A percentile compares a stretch with the other conserved stretches of the same genome.
Evolutionary conservation across 2,329 filamentous ascomycete genomes (phyloP).

Genomic region (Pseudogymnoascus sp.): DNA sequence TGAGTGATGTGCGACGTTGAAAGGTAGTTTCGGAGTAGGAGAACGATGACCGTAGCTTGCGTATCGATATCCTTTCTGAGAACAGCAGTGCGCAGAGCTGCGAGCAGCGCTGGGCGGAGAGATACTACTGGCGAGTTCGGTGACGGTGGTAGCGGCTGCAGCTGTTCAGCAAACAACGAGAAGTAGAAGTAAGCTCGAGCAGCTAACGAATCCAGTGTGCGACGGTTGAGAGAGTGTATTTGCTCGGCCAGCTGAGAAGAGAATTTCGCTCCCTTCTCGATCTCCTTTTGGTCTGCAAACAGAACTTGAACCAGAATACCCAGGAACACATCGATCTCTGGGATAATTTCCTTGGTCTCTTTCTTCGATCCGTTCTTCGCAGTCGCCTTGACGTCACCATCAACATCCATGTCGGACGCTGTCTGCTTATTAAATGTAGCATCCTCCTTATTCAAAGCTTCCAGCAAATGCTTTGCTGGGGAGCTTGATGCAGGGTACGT

Average conservation of each 20-base stretch:
- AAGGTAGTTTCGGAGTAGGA: conserved; percentile 92
- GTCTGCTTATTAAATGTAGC: conserved; percentile 51
- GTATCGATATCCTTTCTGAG: conserved; percentile 94
- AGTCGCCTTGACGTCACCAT: conserved; percentile 47
- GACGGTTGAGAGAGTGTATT: conserved; percentile 81
- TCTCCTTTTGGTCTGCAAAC: conserved; percentile 77
- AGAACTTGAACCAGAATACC: conserved; percentile 81
- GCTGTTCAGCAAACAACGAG: conserved; percentile 87
- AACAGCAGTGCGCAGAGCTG: conserved; percentile 87
- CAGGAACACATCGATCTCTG: conserved; percentile 83
- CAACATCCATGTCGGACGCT: conserved; percentile 64
- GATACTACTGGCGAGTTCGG: conserved; percentile 78
- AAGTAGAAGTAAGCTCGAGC: conserved; percentile 98
- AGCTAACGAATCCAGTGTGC: conserved; percentile 86
- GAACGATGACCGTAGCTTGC: conserved; percentile 91
- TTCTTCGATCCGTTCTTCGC: conserved; percentile 52
- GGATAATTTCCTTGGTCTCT: conserved; percentile 63
- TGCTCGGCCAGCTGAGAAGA: conserved; percentile 75
- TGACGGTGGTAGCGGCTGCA: conserved; percentile 78
- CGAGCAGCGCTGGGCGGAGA: conserved; percentile 77
- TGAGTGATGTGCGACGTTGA: conserved; percentile 94
- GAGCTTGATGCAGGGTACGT: conserved; percentile 58
- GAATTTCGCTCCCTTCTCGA: conserved; percentile 72
- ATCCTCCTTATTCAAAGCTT: conserved; percentile 58
- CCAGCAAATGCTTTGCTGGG: conserved; percentile 61